Percentiles rank a stretch among this genome's conserved stretches.
These are phyloP conservation scores for Ceratocystis diversiconidia DNA, from an alignment of 2,329 filamentous ascomycete species.

Conservation along the genomic window DNA sequence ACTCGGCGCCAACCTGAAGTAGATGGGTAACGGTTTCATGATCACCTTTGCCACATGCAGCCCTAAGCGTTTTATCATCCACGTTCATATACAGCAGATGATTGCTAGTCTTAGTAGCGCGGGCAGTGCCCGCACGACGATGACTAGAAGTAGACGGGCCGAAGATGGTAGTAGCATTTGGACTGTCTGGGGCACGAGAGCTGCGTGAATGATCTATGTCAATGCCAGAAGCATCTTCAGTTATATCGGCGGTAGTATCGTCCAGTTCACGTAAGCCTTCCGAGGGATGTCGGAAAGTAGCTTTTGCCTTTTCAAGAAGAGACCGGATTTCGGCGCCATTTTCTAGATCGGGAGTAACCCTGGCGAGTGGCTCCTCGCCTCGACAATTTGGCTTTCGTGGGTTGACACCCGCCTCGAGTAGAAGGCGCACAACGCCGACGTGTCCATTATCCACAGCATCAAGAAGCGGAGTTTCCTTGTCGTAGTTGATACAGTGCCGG, in stretches of 20 bases:
- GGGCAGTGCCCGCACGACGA: constrained; percentile 40
- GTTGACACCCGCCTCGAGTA: constrained; percentile 79
- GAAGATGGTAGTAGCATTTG: constrained; percentile 24
- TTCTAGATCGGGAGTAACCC: constrained; percentile 60
- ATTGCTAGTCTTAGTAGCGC: constrained; percentile 51
- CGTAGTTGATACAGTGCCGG: constrained; percentile 62
- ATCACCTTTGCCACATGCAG: constrained; percentile 47
- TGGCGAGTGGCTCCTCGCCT: constrained; percentile 79
- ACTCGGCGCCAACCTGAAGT: constrained; percentile 44
- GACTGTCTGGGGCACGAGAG: constrained; percentile 35
- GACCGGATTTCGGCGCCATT: constrained; percentile 67
- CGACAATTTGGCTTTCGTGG: constrained; percentile 83
- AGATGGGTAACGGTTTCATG: constrained; percentile 47
- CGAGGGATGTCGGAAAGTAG: constrained; percentile 13
- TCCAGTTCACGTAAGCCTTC: constrained; percentile 19
- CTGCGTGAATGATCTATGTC: constrained; percentile 33
- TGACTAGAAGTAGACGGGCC: constrained; percentile 25
- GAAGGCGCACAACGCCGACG: constrained; percentile 68
- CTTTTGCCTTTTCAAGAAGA: constrained; percentile 24
- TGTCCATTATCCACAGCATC: constrained; percentile 96
- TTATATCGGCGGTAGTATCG: constrained; percentile 26
- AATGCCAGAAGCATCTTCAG: constrained; percentile 33
- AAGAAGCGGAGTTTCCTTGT: constrained; percentile 84
- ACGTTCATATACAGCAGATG: constrained; percentile 49
- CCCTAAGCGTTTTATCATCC: constrained; percentile 45